Evolutionary conservation across 441 rosid genomes (phyloP).

Genomic region (Geranium incanum): DNA sequence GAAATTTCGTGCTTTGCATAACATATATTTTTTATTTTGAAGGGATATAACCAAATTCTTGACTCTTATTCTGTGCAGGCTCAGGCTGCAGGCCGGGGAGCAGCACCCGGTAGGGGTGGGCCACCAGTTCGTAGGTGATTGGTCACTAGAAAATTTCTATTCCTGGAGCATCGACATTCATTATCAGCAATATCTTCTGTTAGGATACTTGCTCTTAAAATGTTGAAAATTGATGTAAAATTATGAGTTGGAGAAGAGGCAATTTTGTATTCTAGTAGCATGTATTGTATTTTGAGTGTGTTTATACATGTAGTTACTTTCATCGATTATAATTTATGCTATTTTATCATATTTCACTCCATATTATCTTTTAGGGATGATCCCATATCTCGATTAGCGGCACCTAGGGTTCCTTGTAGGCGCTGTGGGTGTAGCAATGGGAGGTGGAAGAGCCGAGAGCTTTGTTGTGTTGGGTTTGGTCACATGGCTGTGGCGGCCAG

Average conservation of each 20-base stretch:
- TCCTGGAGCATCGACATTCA: constrained; percentile 10
- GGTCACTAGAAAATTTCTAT: neutral
- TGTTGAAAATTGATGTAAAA: neutral
- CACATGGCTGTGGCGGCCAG: too few species aligned
- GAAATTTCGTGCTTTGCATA: constrained; percentile 8
- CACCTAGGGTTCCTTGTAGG: too few species aligned
- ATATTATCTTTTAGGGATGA: too few species aligned
- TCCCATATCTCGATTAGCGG: too few species aligned
- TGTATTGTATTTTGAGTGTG: neutral
- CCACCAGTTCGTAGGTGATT: constrained; percentile 70
- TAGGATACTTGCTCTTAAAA: constrained; percentile 14
- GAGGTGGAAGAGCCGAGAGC: too few species aligned
- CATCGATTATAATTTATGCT: neutral
- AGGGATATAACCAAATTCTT: neutral
- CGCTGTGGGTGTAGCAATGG: too few species aligned
- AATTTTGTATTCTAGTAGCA: neutral
- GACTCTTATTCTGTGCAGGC: constrained; percentile 35
- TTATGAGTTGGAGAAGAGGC: neutral
- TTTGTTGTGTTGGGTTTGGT: too few species aligned
- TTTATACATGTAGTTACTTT: neutral
- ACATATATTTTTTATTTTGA: constrained; percentile 4
- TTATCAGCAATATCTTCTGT: constrained; percentile 10
- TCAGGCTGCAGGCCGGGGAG: constrained; percentile 75
- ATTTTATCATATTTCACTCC: neutral
- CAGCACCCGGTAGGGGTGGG: constrained; percentile 63